phyloP scores from a whole-genome alignment of 495 filamentous ascomycete genomes.

The Trichocladium antarcticum region DNA sequence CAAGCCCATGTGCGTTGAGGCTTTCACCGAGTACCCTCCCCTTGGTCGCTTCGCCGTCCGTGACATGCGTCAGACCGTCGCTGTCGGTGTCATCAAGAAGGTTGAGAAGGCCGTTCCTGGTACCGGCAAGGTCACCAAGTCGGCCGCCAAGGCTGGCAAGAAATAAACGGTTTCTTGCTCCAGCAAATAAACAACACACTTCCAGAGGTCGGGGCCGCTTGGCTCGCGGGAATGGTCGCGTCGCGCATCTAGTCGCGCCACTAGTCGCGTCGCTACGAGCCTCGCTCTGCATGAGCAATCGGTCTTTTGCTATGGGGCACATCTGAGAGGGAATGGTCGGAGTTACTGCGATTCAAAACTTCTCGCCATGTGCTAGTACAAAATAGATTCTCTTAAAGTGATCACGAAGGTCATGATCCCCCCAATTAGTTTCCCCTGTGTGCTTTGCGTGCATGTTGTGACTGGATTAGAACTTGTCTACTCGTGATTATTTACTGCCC shows the following conservation, averaged over 20 bases:
- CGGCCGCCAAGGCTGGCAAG: conserved; percentile 61
- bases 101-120: conserved; percentile 39
- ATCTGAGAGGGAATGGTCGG: conserved; percentile 36
- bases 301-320: conserved; percentile 37
- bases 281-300: conserved; percentile 34
- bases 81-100: conserved; percentile 86
- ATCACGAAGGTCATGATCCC: conserved; percentile 24
- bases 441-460: conserved; percentile 1
- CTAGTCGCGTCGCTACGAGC: conserved; percentile 21
- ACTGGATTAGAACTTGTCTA: too few relatives aligned
- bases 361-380: conserved; percentile 40
- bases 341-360: conserved; percentile 35
- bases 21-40: conserved; percentile 98
- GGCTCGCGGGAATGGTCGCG: conserved; percentile 13
- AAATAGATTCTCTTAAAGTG: conserved; percentile 42
- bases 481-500: not conserved
- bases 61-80: conserved; percentile 86
- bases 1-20: conserved; percentile 99
- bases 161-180: conserved; percentile 33
- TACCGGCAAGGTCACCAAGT: conserved; percentile 51
- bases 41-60: conserved; percentile 98
- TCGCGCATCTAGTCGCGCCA: conserved; percentile 9
- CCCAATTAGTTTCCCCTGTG: not conserved
- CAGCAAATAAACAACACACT: conserved; percentile 15
- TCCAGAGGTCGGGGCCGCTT: conserved; percentile 7